phyloP scores from a whole-genome alignment of 2,329 filamentous ascomycete species.

The Colletotrichum phormii region DNA sequence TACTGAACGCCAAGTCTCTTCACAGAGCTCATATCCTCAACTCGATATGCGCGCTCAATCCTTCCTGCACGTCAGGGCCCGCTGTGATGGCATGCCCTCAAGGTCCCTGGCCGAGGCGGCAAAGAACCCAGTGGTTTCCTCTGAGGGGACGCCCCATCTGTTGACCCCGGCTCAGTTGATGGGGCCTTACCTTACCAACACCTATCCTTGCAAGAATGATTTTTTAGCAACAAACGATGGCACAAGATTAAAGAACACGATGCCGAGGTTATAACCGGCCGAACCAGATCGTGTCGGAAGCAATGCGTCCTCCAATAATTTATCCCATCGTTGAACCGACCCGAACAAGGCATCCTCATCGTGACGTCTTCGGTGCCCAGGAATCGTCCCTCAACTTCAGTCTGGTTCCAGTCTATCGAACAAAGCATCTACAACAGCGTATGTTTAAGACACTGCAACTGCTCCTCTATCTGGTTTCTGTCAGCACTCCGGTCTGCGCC shows the following conservation, averaged over 20 bases:
- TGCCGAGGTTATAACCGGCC: neutral
- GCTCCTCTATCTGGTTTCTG: neutral
- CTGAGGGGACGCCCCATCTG: constrained; percentile 8
- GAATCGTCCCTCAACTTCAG: neutral
- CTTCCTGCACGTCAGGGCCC: constrained; percentile 1
- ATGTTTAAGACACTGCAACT: neutral
- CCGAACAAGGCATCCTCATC: neutral
- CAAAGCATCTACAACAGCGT: neutral
- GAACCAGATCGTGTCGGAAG: neutral
- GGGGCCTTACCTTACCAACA: neutral
- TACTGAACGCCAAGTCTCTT: neutral
- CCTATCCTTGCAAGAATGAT: neutral
- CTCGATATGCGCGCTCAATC: neutral
- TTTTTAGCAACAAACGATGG: neutral
- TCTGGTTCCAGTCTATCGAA: neutral
- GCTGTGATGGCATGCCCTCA: neutral
- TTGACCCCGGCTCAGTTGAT: neutral
- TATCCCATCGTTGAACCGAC: neutral
- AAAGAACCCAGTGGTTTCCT: neutral
- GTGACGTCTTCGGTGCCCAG: neutral
- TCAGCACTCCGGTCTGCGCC: neutral
- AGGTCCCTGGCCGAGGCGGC: neutral
- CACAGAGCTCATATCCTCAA: neutral
- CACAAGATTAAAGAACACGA: neutral
- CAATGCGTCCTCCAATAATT: constrained; percentile 7